Evolutionary conservation across 2,329 filamentous ascomycete species (phyloP).

Genomic region (Metarhizium brunneum): DNA sequence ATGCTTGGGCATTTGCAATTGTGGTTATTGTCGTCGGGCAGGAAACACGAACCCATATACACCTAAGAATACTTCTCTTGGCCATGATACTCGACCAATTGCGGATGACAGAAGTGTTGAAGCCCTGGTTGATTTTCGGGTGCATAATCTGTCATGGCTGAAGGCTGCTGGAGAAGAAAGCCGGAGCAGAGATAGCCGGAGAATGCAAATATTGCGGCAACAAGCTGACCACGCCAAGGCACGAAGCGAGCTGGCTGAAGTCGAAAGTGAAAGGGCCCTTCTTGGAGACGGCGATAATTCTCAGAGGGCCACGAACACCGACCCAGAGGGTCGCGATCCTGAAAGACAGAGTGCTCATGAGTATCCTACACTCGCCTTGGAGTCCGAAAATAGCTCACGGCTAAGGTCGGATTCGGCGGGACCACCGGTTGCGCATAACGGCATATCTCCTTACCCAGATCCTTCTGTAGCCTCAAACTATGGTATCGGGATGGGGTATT

Average conservation of each 20-base stretch:
- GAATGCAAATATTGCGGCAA: slow-evolving; percentile 47
- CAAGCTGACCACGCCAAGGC: slow-evolving; percentile 50
- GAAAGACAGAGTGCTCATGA: background rate
- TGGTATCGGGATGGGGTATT: slow-evolving; percentile 51
- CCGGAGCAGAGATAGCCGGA: slow-evolving; percentile 45
- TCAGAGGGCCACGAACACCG: background rate
- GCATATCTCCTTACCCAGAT: slow-evolving; percentile 36
- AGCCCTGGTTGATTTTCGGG: slow-evolving; percentile 78
- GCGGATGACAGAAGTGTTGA: slow-evolving; percentile 89
- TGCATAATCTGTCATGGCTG: slow-evolving; percentile 82
- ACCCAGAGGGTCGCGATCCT: background rate
- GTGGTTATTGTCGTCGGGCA: slow-evolving; percentile 61
- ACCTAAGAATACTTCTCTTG: slow-evolving; percentile 78
- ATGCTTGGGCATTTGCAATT: slow-evolving; percentile 81
- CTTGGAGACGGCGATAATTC: slow-evolving; percentile 8
- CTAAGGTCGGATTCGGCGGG: background rate
- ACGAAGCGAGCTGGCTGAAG: slow-evolving; percentile 27
- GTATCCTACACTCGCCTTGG: background rate
- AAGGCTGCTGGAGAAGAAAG: slow-evolving; percentile 49
- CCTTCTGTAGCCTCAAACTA: slow-evolving; percentile 36
- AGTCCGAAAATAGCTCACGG: background rate
- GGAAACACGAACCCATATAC: slow-evolving; percentile 68
- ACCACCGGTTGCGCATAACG: slow-evolving; percentile 6
- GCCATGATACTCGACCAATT: slow-evolving; percentile 82
- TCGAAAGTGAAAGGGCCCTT: slow-evolving; percentile 15